phyloP scores from a whole-genome alignment of 2,329 filamentous ascomycete species.

The Harringtonia lauricola region DNA sequence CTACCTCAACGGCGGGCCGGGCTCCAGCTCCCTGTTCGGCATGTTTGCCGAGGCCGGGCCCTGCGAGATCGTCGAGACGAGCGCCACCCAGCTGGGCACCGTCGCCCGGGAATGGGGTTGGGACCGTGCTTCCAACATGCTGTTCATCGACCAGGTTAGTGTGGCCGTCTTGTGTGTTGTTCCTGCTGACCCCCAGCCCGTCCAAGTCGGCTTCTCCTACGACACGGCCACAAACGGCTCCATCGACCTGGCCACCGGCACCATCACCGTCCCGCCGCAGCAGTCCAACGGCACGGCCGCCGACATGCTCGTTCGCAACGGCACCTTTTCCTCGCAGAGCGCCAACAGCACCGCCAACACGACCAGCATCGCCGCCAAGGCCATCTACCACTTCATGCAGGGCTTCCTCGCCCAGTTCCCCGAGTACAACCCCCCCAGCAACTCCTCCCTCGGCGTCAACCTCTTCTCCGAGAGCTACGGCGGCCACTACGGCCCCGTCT shows the following conservation, averaged over 20 bases:
- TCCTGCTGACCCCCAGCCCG: constrained; percentile 35
- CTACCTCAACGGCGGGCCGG: constrained; percentile 59
- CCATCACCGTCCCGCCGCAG: constrained; percentile 23
- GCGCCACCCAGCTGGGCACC: constrained; percentile 39
- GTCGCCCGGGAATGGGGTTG: constrained; percentile 52
- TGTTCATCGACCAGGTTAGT: constrained; percentile 45
- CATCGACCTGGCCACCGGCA: constrained; percentile 32
- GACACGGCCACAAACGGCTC: constrained; percentile 54
- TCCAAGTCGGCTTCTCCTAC: constrained; percentile 59
- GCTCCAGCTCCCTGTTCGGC: constrained; percentile 52
- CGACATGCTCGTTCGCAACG: constrained; percentile 37
- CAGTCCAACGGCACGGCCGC: constrained; percentile 8
- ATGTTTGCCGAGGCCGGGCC: constrained; percentile 51
- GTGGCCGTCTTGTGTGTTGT: not conserved
- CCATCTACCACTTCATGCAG: constrained; percentile 56
- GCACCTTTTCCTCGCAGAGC: constrained; percentile 51
- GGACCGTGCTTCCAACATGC: constrained; percentile 44
- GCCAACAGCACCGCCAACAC: constrained; percentile 39
- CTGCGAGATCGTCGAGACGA: constrained; percentile 36
- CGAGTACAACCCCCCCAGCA: constrained; percentile 39
- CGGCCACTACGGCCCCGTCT: constrained; percentile 57
- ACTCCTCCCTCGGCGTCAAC: constrained; percentile 43
- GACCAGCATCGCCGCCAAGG: constrained; percentile 42
- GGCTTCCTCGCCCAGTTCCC: constrained; percentile 48
- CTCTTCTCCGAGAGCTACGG: constrained; percentile 61